phyloP scores from a whole-genome alignment of 2,329 filamentous ascomycete species.

The Pseudogymnoascus sp. region DNA sequence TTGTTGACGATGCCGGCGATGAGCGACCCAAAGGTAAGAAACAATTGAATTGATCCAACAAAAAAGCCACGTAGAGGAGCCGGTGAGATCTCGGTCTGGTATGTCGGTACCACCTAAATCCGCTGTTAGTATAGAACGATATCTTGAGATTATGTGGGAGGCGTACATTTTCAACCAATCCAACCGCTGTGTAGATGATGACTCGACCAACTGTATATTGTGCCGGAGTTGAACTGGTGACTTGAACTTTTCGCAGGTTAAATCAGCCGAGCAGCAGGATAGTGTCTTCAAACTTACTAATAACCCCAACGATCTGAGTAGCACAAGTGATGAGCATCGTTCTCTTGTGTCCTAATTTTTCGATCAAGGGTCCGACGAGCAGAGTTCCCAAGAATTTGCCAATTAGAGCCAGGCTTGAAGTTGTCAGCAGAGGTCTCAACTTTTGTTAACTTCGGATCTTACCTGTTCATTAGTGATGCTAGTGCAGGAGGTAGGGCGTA shows the following conservation, averaged over 20 bases:
- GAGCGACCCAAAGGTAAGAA: background rate
- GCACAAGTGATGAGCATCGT: conserved; percentile 17
- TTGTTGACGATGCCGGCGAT: background rate
- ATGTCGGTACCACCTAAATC: background rate
- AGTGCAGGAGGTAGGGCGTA: background rate
- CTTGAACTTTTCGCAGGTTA: background rate
- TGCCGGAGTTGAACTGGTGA: background rate
- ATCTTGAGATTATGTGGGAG: background rate
- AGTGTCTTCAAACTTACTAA: conserved; percentile 2
- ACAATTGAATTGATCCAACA: background rate
- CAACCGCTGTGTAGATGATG: background rate
- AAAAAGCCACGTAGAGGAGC: background rate
- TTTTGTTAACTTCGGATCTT: background rate
- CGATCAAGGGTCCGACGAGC: conserved; percentile 15
- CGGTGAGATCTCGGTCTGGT: background rate
- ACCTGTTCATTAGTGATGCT: background rate
- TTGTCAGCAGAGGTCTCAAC: background rate
- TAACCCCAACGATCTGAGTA: conserved; percentile 15
- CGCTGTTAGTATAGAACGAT: background rate
- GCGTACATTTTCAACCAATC: background rate
- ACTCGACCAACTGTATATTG: background rate
- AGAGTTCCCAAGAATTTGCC: background rate
- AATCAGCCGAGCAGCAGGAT: background rate
- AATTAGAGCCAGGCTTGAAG: background rate
- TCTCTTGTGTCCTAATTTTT: conserved; percentile 15